These are phyloP conservation scores for Niveomyces coronatus DNA, from an alignment of 2,329 filamentous ascomycete species.

Conservation along the genomic window DNA sequence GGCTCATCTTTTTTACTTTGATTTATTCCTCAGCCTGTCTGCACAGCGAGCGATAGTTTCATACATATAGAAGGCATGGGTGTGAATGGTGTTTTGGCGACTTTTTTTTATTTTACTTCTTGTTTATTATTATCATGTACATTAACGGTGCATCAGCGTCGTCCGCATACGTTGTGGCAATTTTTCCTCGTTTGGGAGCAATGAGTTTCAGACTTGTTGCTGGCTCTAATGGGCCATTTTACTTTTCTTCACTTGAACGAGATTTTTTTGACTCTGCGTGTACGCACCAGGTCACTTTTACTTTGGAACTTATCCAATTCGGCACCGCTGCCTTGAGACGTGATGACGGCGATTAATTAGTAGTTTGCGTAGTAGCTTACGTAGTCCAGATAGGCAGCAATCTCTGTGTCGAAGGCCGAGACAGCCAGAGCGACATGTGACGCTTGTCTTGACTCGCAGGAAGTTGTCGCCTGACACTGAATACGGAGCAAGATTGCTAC, in stretches of 20 bases:
- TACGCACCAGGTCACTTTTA: slow-evolving; percentile 16
- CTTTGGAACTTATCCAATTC: too few species aligned
- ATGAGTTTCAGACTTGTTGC: background rate
- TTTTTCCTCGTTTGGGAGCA: background rate
- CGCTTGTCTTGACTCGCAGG: too few species aligned
- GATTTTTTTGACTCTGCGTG: slow-evolving; percentile 17
- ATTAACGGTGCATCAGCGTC: background rate
- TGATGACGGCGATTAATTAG: too few species aligned
- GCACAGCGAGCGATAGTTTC: slow-evolving; percentile 10
- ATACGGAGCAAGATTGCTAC: too few species aligned
- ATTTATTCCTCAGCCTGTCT: slow-evolving; percentile 8
- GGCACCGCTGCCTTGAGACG: too few species aligned
- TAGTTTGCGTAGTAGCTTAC: too few species aligned
- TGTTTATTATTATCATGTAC: slow-evolving; percentile 7
- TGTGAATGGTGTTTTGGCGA: background rate
- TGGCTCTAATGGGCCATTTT: slow-evolving; percentile 5
- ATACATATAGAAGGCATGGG: slow-evolving; percentile 11
- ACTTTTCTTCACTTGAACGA: slow-evolving; percentile 8
- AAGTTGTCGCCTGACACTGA: too few species aligned
- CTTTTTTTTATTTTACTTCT: slow-evolving; percentile 3
- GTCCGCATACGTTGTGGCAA: background rate
- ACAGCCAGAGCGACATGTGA: too few species aligned
- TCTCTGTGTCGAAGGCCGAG: too few species aligned
- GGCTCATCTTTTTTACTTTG: background rate
- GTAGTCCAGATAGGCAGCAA: too few species aligned